Conservation (phyloP, 2,329 filamentous ascomycete genomes). For the Zymoseptoria tritici region DNA sequence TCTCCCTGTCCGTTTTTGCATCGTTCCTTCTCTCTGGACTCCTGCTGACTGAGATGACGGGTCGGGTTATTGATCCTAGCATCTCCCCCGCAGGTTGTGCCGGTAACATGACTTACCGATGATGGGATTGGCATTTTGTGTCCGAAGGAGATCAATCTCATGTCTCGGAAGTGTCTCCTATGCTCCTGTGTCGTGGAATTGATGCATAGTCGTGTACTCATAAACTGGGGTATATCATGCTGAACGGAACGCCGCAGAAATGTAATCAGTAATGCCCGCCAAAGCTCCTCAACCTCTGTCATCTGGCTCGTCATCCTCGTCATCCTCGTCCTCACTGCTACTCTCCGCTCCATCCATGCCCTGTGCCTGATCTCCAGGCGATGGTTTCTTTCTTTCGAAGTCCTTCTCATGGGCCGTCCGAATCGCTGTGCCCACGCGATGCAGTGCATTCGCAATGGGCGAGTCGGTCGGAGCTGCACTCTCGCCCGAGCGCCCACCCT, state of each 20-base stretch:
- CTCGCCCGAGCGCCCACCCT: neutral
- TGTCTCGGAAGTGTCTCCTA: neutral
- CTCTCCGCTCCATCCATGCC: slow-evolving; percentile 3
- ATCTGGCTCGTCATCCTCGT: slow-evolving; percentile 9
- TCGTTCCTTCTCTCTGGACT: too few species aligned
- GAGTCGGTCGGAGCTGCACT: neutral
- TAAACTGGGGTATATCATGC: neutral
- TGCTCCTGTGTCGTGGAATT: neutral
- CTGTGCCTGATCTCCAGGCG: slow-evolving; percentile 1
- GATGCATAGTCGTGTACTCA: neutral
- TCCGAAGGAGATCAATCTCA: neutral
- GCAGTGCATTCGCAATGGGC: slow-evolving; percentile 9
- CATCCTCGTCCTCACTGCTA: slow-evolving; percentile 6
- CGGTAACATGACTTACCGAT: too few species aligned
- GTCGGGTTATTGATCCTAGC: too few species aligned
- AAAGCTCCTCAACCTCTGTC: neutral
- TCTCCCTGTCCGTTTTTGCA: neutral
- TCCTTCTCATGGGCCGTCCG: slow-evolving; percentile 10
- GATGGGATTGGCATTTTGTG: too few species aligned
- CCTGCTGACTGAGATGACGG: too few species aligned
- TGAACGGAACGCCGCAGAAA: neutral
- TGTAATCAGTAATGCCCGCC: neutral
- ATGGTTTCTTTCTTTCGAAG: slow-evolving; percentile 8
- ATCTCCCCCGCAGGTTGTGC: too few species aligned
- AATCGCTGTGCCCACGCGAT: slow-evolving; percentile 12